Conservation (phyloP, 805 yeast species). For the Maudiozyma saulgeensis region DNA sequence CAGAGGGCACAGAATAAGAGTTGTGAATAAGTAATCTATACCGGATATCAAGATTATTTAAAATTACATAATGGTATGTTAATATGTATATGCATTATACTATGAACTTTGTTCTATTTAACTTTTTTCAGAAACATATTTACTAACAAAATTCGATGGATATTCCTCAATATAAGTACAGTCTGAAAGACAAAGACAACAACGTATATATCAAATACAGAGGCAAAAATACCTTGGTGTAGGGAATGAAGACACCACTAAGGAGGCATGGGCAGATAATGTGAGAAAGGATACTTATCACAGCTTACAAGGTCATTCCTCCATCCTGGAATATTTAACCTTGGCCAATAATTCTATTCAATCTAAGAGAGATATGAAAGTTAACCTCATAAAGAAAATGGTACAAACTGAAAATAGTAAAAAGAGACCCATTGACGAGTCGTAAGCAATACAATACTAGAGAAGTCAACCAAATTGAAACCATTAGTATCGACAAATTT, state of each 20-base stretch:
- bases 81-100: background rate
- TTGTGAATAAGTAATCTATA: no score
- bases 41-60: no score
- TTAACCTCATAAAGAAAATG: slow-evolving; percentile 23
- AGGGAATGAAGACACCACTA: slow-evolving; percentile 63
- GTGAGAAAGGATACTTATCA: slow-evolving; percentile 25
- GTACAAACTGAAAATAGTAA: slow-evolving; percentile 1
- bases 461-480: no score
- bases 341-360: slow-evolving; percentile 10
- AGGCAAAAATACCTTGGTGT: slow-evolving; percentile 62
- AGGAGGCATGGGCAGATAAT: slow-evolving; percentile 60
- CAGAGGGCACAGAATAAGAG: no score
- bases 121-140: no score
- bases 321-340: slow-evolving; percentile 24
- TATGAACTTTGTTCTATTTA: no score
- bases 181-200: slow-evolving; percentile 61
- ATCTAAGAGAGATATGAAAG: slow-evolving; percentile 19
- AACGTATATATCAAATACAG: slow-evolving; percentile 44
- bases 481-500: no score
- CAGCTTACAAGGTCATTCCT: slow-evolving; percentile 23
- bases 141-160: no score
- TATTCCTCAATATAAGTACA: slow-evolving; percentile 8
- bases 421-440: slow-evolving; percentile 2
- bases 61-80: background rate
- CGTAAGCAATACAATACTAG: background rate